Evolutionary conservation across 257 asterid genomes (phyloP).

Genomic region (Jacaranda mimosifolia): DNA sequence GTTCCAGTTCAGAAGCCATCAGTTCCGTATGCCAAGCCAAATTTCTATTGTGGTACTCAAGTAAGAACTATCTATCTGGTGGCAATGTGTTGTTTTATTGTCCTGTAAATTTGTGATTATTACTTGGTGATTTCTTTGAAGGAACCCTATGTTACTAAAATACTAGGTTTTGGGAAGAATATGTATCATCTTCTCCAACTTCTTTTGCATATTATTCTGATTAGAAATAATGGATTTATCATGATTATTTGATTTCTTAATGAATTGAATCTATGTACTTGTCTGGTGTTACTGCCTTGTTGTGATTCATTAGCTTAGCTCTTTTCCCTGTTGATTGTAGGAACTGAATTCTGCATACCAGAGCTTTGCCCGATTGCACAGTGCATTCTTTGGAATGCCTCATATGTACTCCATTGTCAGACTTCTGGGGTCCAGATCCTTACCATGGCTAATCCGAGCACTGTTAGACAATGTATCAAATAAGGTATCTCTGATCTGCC

Average conservation of each 20-base stretch:
- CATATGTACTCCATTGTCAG: conserved; percentile 89
- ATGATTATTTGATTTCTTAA: conserved; percentile 13
- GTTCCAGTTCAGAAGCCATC: conserved; percentile 92
- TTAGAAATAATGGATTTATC: conserved; percentile 14
- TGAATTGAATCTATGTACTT: conserved; percentile 25
- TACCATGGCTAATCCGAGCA: conserved; percentile 99
- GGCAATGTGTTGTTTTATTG: conserved; percentile 10
- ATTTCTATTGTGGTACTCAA: conserved; percentile 93
- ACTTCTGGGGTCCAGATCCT: conserved; percentile 92
- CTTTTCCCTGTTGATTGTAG: conserved; percentile 48
- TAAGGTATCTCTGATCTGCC: conserved; percentile 64
- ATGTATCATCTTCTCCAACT: background rate
- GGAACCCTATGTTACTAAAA: background rate
- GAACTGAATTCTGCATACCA: conserved; percentile 96
- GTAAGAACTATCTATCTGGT: conserved; percentile 55
- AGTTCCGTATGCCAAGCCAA: conserved; percentile 89
- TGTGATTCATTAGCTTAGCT: conserved; percentile 8
- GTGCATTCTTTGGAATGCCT: conserved; percentile 94
- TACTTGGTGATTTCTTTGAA: conserved; percentile 18
- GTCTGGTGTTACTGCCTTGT: conserved; percentile 18
- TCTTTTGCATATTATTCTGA: background rate
- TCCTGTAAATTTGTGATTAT: conserved; percentile 23
- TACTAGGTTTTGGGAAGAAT: background rate
- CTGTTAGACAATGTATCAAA: conserved; percentile 88
- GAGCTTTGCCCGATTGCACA: conserved; percentile 89